A percentile compares a stretch with the other conserved stretches of the same genome.
Conservation (phyloP, 495 filamentous ascomycete genomes). For the Apiosordaria backusii region DNA sequence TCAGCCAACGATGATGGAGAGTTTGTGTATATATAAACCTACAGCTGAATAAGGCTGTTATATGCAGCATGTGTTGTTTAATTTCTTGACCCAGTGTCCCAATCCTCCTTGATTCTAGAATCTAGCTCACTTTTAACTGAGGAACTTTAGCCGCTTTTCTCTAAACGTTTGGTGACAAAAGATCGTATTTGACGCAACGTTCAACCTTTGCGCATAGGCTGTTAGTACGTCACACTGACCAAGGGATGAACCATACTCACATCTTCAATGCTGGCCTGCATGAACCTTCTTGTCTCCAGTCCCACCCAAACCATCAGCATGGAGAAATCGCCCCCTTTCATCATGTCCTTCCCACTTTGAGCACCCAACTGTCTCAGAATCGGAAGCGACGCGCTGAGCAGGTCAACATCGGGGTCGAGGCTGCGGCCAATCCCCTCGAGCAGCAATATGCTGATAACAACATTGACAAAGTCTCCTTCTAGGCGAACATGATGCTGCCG, state of each 20-base stretch:
- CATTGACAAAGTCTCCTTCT: conserved; percentile 98
- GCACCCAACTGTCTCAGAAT: conserved; percentile 86
- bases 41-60: no score
- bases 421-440: conserved; percentile 91
- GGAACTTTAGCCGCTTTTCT: no score
- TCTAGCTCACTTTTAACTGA: no score
- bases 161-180: conserved; percentile 74
- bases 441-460: conserved; percentile 90
- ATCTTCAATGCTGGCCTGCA: conserved; percentile 84
- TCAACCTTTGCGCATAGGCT: conserved; percentile 51
- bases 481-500: conserved; percentile 88
- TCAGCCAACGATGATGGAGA: background rate
- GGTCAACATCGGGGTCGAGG: conserved; percentile 81
- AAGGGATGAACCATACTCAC: conserved; percentile 47
- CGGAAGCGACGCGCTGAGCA: conserved; percentile 81
- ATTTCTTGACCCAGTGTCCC: no score
- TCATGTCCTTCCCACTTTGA: conserved; percentile 64
- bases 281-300: conserved; percentile 79
- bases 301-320: conserved; percentile 95
- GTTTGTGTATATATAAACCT: no score
- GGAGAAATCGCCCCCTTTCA: conserved; percentile 74
- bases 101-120: no score
- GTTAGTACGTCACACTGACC: conserved; percentile 25
- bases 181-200: conserved; percentile 77
- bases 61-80: no score